phyloP scores from a whole-genome alignment of 1,284 basidiomycete genomes.

The Cutaneotrichosporon cavernicola region DNA sequence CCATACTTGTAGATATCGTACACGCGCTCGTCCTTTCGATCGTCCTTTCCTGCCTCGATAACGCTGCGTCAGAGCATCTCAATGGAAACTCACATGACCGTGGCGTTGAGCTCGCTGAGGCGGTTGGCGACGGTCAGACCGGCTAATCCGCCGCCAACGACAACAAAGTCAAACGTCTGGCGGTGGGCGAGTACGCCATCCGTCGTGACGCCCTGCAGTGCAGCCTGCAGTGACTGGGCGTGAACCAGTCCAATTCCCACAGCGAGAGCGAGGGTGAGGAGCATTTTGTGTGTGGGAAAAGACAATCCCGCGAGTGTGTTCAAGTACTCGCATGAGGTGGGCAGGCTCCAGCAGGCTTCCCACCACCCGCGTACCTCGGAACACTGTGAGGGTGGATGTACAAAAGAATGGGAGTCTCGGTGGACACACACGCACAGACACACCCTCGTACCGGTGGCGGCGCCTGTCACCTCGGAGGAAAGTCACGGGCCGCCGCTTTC shows the following conservation, averaged over 20 bases:
- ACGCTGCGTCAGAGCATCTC: slow-evolving; percentile 17
- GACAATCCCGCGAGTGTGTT: too few relatives aligned
- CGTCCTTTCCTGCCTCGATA: slow-evolving; percentile 33
- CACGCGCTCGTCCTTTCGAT: slow-evolving; percentile 26
- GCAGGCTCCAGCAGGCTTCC: too few relatives aligned
- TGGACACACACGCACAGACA: background rate
- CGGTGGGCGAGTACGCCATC: background rate
- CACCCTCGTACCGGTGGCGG: background rate
- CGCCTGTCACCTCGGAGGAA: background rate
- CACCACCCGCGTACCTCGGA: background rate
- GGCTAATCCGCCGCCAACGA: slow-evolving; percentile 21
- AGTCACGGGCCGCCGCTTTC: too few relatives aligned
- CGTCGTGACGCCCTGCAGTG: slow-evolving; percentile 6
- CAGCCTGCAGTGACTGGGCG: background rate
- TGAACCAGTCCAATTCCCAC: background rate
- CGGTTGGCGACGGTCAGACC: slow-evolving; percentile 20
- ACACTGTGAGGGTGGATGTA: too few relatives aligned
- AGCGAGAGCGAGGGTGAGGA: background rate
- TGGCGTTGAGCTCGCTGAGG: slow-evolving; percentile 16
- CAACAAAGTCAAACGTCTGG: slow-evolving; percentile 19
- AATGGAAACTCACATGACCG: slow-evolving; percentile 9
- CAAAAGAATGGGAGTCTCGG: background rate
- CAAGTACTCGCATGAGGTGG: too few relatives aligned
- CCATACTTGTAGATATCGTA: slow-evolving; percentile 26
- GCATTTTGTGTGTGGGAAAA: too few relatives aligned